phyloP scores from a whole-genome alignment of 2,329 filamentous ascomycete species.

The Neofusicoccum umdonicola region DNA sequence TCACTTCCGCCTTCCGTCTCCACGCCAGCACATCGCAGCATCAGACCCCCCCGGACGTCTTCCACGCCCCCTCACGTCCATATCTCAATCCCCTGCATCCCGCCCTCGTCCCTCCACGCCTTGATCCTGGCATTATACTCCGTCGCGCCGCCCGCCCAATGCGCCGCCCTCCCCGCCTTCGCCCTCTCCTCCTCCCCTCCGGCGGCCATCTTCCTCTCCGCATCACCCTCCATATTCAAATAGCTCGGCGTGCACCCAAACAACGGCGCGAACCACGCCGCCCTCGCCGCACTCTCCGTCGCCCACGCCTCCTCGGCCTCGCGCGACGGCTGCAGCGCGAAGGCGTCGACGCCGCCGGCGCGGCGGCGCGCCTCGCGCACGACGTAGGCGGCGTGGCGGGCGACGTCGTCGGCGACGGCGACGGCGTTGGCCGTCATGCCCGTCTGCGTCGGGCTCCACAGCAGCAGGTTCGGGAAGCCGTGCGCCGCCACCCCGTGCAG shows the following conservation, averaged over 20 bases:
- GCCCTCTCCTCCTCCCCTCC: background rate
- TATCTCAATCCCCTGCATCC: background rate
- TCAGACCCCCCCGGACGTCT: too few species aligned
- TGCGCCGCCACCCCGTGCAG: constrained; percentile 52
- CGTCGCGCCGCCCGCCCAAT: background rate
- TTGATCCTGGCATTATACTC: background rate
- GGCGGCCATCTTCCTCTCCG: background rate
- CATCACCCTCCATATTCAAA: too few species aligned
- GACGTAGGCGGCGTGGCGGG: background rate
- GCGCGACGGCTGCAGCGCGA: background rate
- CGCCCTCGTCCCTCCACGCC: background rate
- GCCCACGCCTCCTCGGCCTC: background rate
- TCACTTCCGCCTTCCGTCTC: too few species aligned
- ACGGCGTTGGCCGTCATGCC: background rate
- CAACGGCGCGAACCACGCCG: background rate
- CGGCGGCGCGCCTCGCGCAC: background rate
- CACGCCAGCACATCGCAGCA: too few species aligned
- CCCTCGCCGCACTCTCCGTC: background rate
- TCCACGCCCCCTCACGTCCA: background rate
- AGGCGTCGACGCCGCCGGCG: background rate
- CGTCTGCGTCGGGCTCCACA: constrained; percentile 24
- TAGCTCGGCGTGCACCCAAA: too few species aligned
- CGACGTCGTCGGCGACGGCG: background rate
- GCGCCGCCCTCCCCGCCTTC: background rate
- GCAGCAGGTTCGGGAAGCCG: constrained; percentile 58